Evolutionary conservation across 805 yeast species (phyloP), one percentile per base, ranked within the genome.

Genomic region (Lipomyces anomalus): DNA sequence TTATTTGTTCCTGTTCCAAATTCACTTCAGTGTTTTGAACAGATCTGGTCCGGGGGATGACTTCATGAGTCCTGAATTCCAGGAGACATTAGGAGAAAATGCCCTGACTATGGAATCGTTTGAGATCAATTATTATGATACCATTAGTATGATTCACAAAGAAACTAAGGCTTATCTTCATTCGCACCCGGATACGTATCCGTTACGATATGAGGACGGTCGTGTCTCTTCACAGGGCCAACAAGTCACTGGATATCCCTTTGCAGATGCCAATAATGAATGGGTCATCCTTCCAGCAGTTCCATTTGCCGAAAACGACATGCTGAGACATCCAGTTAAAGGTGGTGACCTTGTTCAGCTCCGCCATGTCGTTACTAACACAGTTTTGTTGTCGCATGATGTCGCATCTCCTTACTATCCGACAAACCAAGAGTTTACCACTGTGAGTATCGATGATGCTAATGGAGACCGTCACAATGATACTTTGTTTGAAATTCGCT

Each of bases 11-110:
- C 88, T 97, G 95, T 92, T 90, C 68, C 87, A 81, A 69, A 72
- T 89, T 43, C 99, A 92, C 67, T 92, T 92, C 67, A 75, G 78
- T 24, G 75, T 92, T 22, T 75, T 92, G 59, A 74, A 68, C 57
- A 81, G 76, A 56, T 89, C 97, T 1, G 99, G 99, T 23, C 92
- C 97, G 4, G 99, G 99, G 51, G 97, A 92, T 63, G 73, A 74
- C 2, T 88, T 90, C 64, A 92, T 92, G 98, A 78, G 92, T n/a
- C 74, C 92, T 4, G 89, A 83, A 48, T 92, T 92, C 74, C 97
- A 92, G 69, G 95, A 87, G 60, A 82, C 95, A 28, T 73, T 92
- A 42, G 81, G 79, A 30, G 98, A 92, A 61, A 84, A 89, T 41
- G 79, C 84, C 21, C 63, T 84, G 58, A 84, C 90, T 11, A 74